Percentiles rank a stretch among this genome's conserved stretches.
phyloP scores from a whole-genome alignment of 768 basidiomycete genomes.

The Phylloporus arenicola region DNA sequence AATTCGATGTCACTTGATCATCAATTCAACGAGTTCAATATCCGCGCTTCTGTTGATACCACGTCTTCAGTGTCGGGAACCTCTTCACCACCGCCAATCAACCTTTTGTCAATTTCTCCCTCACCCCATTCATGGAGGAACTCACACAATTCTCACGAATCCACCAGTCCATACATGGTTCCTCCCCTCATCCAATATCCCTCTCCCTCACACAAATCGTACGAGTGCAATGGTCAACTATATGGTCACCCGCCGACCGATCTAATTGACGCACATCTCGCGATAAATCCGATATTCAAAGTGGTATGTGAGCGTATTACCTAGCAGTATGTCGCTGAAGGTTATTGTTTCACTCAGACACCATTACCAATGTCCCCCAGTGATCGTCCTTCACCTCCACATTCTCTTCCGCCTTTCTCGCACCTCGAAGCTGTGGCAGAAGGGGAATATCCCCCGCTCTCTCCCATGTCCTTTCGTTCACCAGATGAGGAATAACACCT shows the following conservation, averaged over 20 bases:
- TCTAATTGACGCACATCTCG: slow-evolving; percentile 55
- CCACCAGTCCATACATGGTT: slow-evolving; percentile 34
- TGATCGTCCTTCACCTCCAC: slow-evolving; percentile 37
- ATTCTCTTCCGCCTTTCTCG: slow-evolving; percentile 69
- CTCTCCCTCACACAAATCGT: slow-evolving; percentile 38
- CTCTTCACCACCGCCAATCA: slow-evolving; percentile 73
- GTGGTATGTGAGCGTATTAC: slow-evolving; percentile 54
- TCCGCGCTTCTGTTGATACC: slow-evolving; percentile 63
- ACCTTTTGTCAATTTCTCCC: slow-evolving; percentile 67
- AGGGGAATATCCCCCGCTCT: slow-evolving; percentile 65
- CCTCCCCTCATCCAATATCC: slow-evolving; percentile 35
- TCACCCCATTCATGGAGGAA: slow-evolving; percentile 54
- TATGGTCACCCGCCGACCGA: slow-evolving; percentile 59
- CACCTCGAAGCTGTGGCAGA: slow-evolving; percentile 81
- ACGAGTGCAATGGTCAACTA: slow-evolving; percentile 47
- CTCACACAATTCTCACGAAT: slow-evolving; percentile 38
- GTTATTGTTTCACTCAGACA: slow-evolving; percentile 34
- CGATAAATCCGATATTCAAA: slow-evolving; percentile 85
- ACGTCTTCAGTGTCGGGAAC: slow-evolving; percentile 54
- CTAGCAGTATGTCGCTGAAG: slow-evolving; percentile 3
- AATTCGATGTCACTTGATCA: slow-evolving; percentile 75
- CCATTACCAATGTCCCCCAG: slow-evolving; percentile 45
- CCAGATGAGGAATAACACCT: slow-evolving; percentile 39
- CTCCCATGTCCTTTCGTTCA: slow-evolving; percentile 66
- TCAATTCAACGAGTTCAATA: slow-evolving; percentile 71